Evolutionary conservation across 148 eudicot species (phyloP), one percentile per base, ranked within the genome.

Genomic region (Cornus florida): DNA sequence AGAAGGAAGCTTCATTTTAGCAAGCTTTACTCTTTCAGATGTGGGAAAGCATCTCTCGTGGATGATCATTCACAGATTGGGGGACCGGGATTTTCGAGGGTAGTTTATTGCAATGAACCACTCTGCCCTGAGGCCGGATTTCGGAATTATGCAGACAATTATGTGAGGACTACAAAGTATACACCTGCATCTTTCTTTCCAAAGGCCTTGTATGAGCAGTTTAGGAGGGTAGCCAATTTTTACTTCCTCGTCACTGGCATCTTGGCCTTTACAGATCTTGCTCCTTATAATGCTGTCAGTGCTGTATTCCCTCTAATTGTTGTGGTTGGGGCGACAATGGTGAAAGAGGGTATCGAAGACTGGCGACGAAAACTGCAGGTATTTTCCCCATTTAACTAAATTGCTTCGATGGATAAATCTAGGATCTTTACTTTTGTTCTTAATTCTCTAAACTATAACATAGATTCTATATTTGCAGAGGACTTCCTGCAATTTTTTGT

Each of bases 211-310:
- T 94, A 91, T 90, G 99, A 96, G 87, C 99, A 96, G 89, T 96
- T 96, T 79, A 91, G 99, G 68, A 96, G 99, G 78, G 99, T 96
- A 66, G 99, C 99, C 46, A 96, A 96, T 70, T 96, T 96, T 78
- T 96, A 71, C 82, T 96, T 96, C 80, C 98, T 96, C 75, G 95
- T 93, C 23, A 80, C 82, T 60, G 97, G 94, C 13, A 79, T 91
- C 24, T 70, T 96, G 79, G 81, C 97, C 10, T 94, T 96, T 79
- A 92, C 99, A 23, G 78, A 86, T 0, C 87, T 96, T 14, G 91
- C 98, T 20, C 99, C 99, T 83, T 96, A 92, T 77, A 69, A 80
- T 43, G 90, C 99, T 14, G 89, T 89, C 0, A 96, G 95, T 85
- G 98, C 98, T n/a, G 77, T 93, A 66, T 23, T 91, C 28, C 99